A percentile compares a stretch with the other conserved stretches of the same genome.
These are phyloP conservation scores for Cryptosporidium ubiquitum DNA, from an alignment of 169 alveolate species.

Conservation along the genomic window DNA sequence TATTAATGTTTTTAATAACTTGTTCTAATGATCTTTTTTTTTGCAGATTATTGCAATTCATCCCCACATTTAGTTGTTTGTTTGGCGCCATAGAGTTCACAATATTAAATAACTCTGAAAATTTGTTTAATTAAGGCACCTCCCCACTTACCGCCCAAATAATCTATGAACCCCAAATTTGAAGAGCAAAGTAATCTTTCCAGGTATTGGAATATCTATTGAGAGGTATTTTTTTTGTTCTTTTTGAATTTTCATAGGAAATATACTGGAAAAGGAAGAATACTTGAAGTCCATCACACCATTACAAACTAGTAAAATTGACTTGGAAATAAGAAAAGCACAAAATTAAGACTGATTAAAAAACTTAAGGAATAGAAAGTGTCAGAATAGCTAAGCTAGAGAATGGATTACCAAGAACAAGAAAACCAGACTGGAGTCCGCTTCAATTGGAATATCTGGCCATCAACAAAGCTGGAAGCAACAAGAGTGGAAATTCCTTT, in stretches of 20 bases:
- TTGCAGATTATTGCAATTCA: neutral
- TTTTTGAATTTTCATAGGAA: neutral
- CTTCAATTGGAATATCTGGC: conserved; percentile 98
- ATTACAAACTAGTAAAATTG: neutral
- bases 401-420: conserved; percentile 84
- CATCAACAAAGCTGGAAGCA: conserved; percentile 94
- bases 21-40: neutral
- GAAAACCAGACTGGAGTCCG: conserved; percentile 94
- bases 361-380: neutral
- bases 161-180: conserved; percentile 68
- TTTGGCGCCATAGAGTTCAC: neutral
- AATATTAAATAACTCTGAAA: neutral
- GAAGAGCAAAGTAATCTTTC: conserved; percentile 27
- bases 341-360: neutral
- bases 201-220: conserved; percentile 18
- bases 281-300: neutral
- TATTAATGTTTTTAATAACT: neutral
- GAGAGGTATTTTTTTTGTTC: conserved; percentile 8
- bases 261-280: conserved; percentile 6
- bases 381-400: neutral
- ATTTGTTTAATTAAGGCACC: neutral
- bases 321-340: neutral
- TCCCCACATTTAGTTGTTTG: neutral
- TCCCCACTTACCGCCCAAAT: conserved; percentile 75
- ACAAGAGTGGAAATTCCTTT: conserved; percentile 96